Evolutionary conservation across 2,329 filamentous ascomycete species (phyloP).

Genomic region (Colletotrichum orchidophilum): DNA sequence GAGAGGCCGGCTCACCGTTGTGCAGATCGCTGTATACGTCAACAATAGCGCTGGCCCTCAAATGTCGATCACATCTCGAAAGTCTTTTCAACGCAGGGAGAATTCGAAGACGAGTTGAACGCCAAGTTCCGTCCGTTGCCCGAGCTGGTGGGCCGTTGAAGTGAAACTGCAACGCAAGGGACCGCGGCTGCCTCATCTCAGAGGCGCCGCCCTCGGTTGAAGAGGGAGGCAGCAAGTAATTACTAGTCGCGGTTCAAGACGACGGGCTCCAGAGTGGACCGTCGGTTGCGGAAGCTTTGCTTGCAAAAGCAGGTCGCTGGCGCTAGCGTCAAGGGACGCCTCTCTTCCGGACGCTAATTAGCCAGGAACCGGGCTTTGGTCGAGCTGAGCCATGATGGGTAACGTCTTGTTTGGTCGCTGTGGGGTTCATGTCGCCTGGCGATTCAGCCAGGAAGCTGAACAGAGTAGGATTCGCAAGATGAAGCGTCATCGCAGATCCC

Average conservation of each 20-base stretch:
- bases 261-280: not conserved
- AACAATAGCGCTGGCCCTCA: conserved; percentile 7
- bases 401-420: not conserved
- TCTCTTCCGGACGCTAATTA: conserved; percentile 8
- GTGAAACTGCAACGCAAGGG: conserved; percentile 1
- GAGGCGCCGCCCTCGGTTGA: not conserved
- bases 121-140: not conserved
- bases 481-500: conserved; percentile 4
- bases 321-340: conserved; percentile 5
- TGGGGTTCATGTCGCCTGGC: not conserved
- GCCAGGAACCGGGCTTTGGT: not conserved
- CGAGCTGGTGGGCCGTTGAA: not conserved
- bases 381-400: not conserved
- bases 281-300: not conserved
- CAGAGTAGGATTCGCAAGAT: not conserved
- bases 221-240: not conserved
- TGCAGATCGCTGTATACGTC: conserved; percentile 14
- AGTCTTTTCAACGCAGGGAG: not conserved
- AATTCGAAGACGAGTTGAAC: not conserved
- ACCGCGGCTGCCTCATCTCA: not conserved
- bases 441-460: conserved; percentile 1
- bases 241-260: not conserved
- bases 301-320: not conserved
- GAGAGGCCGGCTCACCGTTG: conserved; percentile 9
- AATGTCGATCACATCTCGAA: conserved; percentile 19